Percentiles rank a stretch among this genome's conserved stretches.
These are phyloP conservation scores for Microcyclospora tardicrescens DNA, from an alignment of 2,329 filamentous ascomycete genomes.

Conservation along the genomic window DNA sequence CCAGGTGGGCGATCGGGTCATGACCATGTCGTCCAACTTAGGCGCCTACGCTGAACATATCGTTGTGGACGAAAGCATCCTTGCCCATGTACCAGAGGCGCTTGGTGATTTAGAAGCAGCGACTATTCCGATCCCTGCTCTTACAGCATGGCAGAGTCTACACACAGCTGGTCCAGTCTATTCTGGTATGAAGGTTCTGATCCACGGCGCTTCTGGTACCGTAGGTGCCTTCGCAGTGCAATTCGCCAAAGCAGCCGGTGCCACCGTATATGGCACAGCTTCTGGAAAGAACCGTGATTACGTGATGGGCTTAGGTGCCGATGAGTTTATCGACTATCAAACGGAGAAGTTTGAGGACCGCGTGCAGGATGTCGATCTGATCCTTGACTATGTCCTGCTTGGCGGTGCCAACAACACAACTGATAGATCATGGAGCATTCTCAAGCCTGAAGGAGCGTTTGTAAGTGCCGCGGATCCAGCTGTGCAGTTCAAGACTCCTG, in stretches of 20 bases:
- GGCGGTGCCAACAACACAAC: conserved; percentile 3
- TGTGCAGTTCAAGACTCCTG: conserved; percentile 1
- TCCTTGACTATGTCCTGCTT: conserved; percentile 4
- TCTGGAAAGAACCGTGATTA: conserved; percentile 3
- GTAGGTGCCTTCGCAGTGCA: conserved; percentile 32
- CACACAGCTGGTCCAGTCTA: no score
- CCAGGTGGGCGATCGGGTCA: neutral
- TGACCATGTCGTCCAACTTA: neutral
- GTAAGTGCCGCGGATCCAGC: conserved; percentile 3
- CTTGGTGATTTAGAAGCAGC: no score
- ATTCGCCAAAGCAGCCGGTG: conserved; percentile 16
- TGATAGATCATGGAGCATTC: conserved; percentile 2
- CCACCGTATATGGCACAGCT: conserved; percentile 1
- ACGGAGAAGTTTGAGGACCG: conserved; percentile 3
- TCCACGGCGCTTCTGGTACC: conserved; percentile 30
- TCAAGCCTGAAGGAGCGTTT: conserved; percentile 2
- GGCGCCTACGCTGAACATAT: neutral
- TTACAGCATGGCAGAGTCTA: no score
- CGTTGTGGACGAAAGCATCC: neutral
- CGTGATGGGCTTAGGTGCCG: conserved; percentile 2
- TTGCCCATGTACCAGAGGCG: neutral
- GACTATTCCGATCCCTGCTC: no score
- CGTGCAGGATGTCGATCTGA: conserved; percentile 3
- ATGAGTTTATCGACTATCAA: conserved; percentile 5
- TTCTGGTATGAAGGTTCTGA: conserved; percentile 10